Evolutionary conservation across 305 asterid species (phyloP).

Genomic region (Striga hermonthica): DNA sequence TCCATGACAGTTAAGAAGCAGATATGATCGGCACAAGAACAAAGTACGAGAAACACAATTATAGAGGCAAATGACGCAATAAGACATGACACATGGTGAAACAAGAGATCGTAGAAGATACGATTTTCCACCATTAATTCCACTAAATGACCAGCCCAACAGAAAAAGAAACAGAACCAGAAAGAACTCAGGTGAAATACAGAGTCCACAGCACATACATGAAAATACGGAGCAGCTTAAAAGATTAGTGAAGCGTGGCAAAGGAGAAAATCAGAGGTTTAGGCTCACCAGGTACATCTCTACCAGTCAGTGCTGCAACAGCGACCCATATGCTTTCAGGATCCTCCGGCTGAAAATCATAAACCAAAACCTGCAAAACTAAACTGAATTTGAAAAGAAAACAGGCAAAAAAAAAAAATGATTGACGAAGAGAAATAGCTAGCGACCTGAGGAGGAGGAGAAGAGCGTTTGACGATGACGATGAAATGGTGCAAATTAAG

Average conservation of each 20-base stretch:
- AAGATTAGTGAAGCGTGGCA: background rate
- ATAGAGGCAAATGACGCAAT: no score
- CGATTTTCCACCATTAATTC: no score
- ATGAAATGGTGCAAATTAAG: conserved; percentile 67
- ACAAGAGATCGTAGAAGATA: no score
- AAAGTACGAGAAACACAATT: no score
- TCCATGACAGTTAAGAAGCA: no score
- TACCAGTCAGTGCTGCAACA: conserved; percentile 55
- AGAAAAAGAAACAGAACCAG: no score
- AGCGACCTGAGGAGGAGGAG: conserved; percentile 29
- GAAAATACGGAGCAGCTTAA: no score
- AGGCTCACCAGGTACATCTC: conserved; percentile 48
- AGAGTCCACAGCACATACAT: background rate
- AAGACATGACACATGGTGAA: no score
- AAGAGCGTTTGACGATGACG: conserved; percentile 56
- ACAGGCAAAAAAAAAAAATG: background rate
- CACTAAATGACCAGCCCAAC: no score
- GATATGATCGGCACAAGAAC: no score
- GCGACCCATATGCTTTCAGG: conserved; percentile 67
- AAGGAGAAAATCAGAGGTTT: background rate
- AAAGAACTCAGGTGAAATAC: no score
- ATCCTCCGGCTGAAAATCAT: conserved; percentile 76
- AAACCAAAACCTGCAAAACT: conserved; percentile 43
- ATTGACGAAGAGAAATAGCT: background rate
- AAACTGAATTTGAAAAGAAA: background rate